A percentile compares a stretch with the other conserved stretches of the same genome.
Evolutionary conservation across 2,329 filamentous ascomycete species (phyloP).

Genomic region (Aspergillus pseudoviridinutans): DNA sequence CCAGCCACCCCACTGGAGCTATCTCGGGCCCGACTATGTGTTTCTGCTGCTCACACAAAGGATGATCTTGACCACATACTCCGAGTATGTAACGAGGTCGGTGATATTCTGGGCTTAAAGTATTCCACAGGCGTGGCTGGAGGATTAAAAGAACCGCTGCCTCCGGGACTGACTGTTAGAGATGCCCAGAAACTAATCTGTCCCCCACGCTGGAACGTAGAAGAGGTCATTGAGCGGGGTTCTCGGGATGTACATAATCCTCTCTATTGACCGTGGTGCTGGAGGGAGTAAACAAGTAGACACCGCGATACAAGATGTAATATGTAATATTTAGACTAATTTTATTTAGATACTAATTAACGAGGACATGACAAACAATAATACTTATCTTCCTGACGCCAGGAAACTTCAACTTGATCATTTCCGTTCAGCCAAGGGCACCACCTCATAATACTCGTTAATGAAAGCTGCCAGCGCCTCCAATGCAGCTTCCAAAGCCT

Average conservation of each 20-base stretch:
- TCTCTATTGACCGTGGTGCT: slow-evolving; percentile 50
- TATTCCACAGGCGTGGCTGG: slow-evolving; percentile 89
- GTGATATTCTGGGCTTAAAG: slow-evolving; percentile 83
- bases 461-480: not conserved
- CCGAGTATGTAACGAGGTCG: slow-evolving; percentile 84
- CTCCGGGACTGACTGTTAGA: slow-evolving; percentile 22
- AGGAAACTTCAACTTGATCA: no score
- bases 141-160: slow-evolving; percentile 65
- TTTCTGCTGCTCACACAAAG: slow-evolving; percentile 92
- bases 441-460: not conserved
- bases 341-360: not conserved
- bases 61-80: slow-evolving; percentile 87
- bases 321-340: not conserved
- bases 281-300: not conserved
- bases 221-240: slow-evolving; percentile 66
- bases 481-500: not conserved
- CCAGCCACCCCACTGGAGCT: slow-evolving; percentile 90
- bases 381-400: no score
- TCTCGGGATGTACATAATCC: slow-evolving; percentile 68
- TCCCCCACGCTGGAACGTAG: slow-evolving; percentile 73
- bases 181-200: slow-evolving; percentile 46
- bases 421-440: slow-evolving; percentile 22
- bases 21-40: slow-evolving; percentile 86
- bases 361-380: not conserved
- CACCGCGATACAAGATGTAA: not conserved